These are phyloP conservation scores for Plasmodium knowlesi DNA, from an alignment of 169 alveolate genomes.

Conservation along the genomic window DNA sequence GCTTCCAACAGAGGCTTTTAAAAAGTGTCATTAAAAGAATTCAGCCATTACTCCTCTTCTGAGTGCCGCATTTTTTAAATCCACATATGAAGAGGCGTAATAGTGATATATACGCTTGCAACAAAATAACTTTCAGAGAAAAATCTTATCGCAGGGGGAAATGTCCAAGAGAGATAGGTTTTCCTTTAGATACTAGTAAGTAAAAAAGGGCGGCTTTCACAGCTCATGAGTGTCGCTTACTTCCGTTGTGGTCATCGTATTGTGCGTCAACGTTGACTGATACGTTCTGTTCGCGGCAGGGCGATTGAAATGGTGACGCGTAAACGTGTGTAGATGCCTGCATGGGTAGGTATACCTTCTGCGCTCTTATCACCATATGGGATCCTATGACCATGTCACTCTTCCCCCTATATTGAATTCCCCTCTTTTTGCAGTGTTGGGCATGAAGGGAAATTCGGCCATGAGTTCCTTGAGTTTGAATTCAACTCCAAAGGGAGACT, in stretches of 20 bases:
- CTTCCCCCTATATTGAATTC: not conserved
- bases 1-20: not conserved
- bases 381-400: conserved; percentile 53
- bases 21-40: not conserved
- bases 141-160: not conserved
- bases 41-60: not conserved
- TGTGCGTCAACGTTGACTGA: not conserved
- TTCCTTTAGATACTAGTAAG: conserved; percentile 73
- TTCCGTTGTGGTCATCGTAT: not conserved
- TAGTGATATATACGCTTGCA: not conserved
- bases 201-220: not conserved
- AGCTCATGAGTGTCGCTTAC: not conserved
- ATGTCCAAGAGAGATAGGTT: conserved; percentile 67
- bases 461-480: conserved; percentile 98
- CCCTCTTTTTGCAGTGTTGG: conserved; percentile 80
- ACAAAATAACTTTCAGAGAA: not conserved
- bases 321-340: not conserved
- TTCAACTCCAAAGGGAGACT: conserved; percentile 94
- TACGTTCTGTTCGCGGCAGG: not conserved
- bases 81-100: not conserved
- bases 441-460: conserved; percentile 94
- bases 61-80: not conserved
- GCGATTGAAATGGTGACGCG: not conserved
- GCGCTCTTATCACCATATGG: not conserved
- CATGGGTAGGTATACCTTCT: not conserved